A percentile compares a stretch with the other conserved stretches of the same genome.
These are phyloP conservation scores for Leccinum boreale DNA, from an alignment of 768 basidiomycete genomes.

Conservation along the genomic window DNA sequence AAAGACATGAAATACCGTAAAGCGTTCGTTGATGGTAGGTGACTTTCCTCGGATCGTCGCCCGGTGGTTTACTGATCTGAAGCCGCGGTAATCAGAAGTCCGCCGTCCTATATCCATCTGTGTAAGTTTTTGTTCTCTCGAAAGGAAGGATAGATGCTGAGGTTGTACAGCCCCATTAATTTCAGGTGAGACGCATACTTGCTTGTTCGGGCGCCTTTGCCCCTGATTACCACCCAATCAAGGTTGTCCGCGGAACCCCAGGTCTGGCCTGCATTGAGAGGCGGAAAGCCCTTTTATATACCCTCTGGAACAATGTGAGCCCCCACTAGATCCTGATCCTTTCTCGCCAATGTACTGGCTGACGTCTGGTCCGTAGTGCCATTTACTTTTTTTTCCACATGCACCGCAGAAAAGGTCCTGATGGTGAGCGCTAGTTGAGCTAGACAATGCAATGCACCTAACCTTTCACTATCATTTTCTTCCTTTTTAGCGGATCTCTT, in stretches of 20 bases:
- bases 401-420: conserved; percentile 36
- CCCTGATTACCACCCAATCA: conserved; percentile 1
- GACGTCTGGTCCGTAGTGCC: background rate
- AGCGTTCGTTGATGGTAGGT: conserved; percentile 61
- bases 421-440: conserved; percentile 24
- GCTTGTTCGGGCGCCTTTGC: background rate
- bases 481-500: conserved; percentile 35
- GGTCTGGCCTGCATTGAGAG: conserved; percentile 17
- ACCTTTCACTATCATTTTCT: background rate
- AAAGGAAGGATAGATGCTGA: background rate
- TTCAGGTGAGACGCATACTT: conserved; percentile 13
- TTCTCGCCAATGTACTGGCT: background rate
- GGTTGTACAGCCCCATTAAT: conserved; percentile 17
- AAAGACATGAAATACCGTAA: conserved; percentile 60
- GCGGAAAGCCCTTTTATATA: conserved; percentile 50
- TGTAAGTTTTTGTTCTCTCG: conserved; percentile 14
- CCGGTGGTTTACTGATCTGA: background rate
- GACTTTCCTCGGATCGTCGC: background rate
- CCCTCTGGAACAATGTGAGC: conserved; percentile 37
- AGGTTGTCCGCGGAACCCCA: conserved; percentile 17
- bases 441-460: background rate
- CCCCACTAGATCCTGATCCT: background rate
- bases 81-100: conserved; percentile 20
- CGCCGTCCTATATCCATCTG: conserved; percentile 31
- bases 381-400: conserved; percentile 29